Evolutionary conservation across 2,329 filamentous ascomycete genomes (phyloP).

Genomic region (Penicillium sp.): DNA sequence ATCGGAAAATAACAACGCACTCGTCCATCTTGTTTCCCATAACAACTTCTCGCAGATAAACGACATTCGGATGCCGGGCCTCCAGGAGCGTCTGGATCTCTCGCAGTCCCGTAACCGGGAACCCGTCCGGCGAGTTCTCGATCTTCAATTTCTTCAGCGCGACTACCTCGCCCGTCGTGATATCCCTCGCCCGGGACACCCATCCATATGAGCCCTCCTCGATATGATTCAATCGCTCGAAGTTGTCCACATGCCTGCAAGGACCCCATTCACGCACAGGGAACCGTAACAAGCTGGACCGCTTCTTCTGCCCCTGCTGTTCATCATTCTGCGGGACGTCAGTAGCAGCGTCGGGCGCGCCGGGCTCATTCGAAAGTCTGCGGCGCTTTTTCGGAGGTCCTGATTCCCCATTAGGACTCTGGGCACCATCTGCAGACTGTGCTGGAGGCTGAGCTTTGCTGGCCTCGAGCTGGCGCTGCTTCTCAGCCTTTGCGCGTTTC

Average conservation of each 20-base stretch:
- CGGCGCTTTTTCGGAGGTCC: constrained; percentile 54
- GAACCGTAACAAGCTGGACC: constrained; percentile 65
- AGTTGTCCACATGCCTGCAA: constrained; percentile 76
- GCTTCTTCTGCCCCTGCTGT: constrained; percentile 28
- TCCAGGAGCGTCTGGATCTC: constrained; percentile 89
- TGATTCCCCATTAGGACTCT: constrained; percentile 26
- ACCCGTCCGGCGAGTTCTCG: constrained; percentile 69
- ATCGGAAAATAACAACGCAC: constrained; percentile 39
- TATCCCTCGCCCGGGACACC: constrained; percentile 78
- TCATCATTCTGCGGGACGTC: constrained; percentile 16
- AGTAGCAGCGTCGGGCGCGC: constrained; percentile 22
- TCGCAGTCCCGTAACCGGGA: constrained; percentile 85
- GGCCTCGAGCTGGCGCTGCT: constrained; percentile 60
- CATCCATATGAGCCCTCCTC: constrained; percentile 96
- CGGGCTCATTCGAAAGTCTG: constrained; percentile 55
- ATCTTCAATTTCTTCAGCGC: constrained; percentile 93
- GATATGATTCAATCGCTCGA: constrained; percentile 90
- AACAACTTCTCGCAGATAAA: constrained; percentile 76
- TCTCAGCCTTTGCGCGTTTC: constrained; percentile 75
- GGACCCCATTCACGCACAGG: constrained; percentile 62
- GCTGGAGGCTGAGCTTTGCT: constrained; percentile 37
- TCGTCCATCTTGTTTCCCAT: constrained; percentile 62
- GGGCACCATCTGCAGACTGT: constrained; percentile 20
- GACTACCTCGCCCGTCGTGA: constrained; percentile 69
- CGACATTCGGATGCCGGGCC: constrained; percentile 75